Evolutionary conservation across 1,284 basidiomycete genomes (phyloP).

Genomic region (Papiliotrema flavescens): DNA sequence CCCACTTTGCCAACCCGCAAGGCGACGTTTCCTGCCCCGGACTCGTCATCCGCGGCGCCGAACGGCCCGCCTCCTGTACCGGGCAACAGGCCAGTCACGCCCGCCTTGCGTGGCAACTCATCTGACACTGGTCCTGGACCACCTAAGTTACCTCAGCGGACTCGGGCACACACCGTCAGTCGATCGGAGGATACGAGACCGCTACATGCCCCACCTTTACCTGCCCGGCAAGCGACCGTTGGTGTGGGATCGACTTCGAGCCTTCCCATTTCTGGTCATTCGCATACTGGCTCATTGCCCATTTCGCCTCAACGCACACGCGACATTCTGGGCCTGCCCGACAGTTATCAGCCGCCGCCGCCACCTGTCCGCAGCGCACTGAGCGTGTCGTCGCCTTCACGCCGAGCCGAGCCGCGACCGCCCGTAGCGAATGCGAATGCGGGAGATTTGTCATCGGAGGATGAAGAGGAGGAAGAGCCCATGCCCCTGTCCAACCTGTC

Average conservation of each 20-base stretch:
- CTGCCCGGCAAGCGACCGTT: constrained; percentile 9
- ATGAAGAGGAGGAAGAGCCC: constrained; percentile 39
- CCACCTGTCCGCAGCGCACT: constrained; percentile 7
- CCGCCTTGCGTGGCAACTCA: constrained; percentile 1
- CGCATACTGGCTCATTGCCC: background rate
- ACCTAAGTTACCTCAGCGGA: constrained; percentile 13
- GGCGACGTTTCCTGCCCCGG: background rate
- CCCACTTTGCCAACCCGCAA: background rate
- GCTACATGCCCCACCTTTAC: constrained; percentile 14
- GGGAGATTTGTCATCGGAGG: constrained; percentile 18
- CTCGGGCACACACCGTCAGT: constrained; percentile 14
- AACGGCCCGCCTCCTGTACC: constrained; percentile 13
- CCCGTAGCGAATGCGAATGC: background rate
- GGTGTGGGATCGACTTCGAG: background rate
- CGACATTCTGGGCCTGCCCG: background rate
- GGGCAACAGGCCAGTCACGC: constrained; percentile 22
- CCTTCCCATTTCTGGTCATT: background rate
- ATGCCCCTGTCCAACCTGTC: constrained; percentile 17
- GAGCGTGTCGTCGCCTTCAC: constrained; percentile 2
- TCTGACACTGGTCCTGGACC: constrained; percentile 4
- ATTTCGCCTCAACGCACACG: constrained; percentile 4
- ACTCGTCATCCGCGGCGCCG: background rate
- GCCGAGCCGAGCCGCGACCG: background rate
- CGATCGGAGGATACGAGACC: constrained; percentile 9
- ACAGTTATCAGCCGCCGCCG: constrained; percentile 9